Conservation (phyloP, 1,284 basidiomycete genomes). For the Fomes fomentarius region DNA sequence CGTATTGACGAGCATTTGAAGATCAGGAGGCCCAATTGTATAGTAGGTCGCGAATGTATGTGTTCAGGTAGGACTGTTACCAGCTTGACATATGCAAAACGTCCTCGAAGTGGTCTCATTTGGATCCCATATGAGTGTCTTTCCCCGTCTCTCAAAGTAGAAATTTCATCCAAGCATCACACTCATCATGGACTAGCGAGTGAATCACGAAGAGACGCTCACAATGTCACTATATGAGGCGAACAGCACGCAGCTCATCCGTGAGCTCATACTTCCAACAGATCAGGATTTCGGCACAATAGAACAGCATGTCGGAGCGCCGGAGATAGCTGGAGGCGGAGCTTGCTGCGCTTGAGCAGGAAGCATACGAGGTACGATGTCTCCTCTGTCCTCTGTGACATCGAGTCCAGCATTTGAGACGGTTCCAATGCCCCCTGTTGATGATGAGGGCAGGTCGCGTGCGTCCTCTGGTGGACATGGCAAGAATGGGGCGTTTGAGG, state of each 20-base stretch:
- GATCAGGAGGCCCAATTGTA: no score
- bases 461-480: slow-evolving; percentile 38
- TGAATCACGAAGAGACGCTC: no score
- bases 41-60: no score
- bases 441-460: slow-evolving; percentile 32
- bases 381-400: slow-evolving; percentile 26
- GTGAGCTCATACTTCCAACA: neutral
- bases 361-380: slow-evolving; percentile 33
- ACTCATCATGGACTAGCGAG: no score
- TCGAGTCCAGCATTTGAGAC: slow-evolving; percentile 24
- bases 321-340: slow-evolving; percentile 59
- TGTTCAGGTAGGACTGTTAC: no score
- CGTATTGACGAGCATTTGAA: slow-evolving; percentile 14
- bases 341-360: slow-evolving; percentile 47
- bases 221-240: no score
- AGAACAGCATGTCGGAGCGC: slow-evolving; percentile 40
- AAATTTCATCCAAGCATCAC: no score
- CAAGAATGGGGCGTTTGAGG: slow-evolving; percentile 54
- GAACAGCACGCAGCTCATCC: neutral
- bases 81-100: no score
- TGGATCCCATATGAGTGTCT: no score
- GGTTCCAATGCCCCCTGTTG: slow-evolving; percentile 38
- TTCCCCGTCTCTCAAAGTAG: no score
- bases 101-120: no score
- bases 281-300: no score